Conservation (phyloP, 495 filamentous ascomycete genomes). For the Penicillium verhagenii region DNA sequence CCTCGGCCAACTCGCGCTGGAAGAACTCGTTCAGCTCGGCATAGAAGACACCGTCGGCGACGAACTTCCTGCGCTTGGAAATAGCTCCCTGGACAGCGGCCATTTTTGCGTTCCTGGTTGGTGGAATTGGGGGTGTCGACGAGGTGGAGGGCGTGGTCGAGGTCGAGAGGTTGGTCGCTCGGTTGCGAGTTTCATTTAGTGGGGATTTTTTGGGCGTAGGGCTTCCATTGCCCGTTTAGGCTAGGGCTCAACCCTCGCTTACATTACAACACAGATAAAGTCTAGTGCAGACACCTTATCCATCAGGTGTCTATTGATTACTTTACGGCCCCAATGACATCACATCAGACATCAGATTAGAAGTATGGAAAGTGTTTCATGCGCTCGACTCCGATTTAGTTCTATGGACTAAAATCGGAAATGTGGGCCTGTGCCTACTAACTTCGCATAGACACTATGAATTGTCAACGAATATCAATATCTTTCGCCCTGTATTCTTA, state of each 20-base stretch:
- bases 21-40: conserved; percentile 99
- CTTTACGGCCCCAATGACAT: conserved; percentile 10
- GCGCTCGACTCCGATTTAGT: neutral
- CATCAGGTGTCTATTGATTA: neutral
- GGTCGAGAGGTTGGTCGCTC: conserved; percentile 32
- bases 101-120: conserved; percentile 55
- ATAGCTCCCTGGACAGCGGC: conserved; percentile 67
- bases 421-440: neutral
- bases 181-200: conserved; percentile 43
- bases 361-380: neutral
- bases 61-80: conserved; percentile 99
- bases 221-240: conserved; percentile 36
- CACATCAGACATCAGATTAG: neutral
- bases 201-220: conserved; percentile 46
- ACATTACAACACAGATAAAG: conserved; percentile 21
- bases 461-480: neutral
- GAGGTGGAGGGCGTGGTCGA: conserved; percentile 34
- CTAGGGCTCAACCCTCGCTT: conserved; percentile 49
- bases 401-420: neutral
- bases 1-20: conserved; percentile 99
- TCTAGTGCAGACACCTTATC: conserved; percentile 11
- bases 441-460: neutral
- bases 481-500: neutral
- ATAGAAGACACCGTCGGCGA: conserved; percentile 99
- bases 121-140: conserved; percentile 39